Conservation (phyloP, 768 basidiomycete species). For the Leccinum subgranulosum region DNA sequence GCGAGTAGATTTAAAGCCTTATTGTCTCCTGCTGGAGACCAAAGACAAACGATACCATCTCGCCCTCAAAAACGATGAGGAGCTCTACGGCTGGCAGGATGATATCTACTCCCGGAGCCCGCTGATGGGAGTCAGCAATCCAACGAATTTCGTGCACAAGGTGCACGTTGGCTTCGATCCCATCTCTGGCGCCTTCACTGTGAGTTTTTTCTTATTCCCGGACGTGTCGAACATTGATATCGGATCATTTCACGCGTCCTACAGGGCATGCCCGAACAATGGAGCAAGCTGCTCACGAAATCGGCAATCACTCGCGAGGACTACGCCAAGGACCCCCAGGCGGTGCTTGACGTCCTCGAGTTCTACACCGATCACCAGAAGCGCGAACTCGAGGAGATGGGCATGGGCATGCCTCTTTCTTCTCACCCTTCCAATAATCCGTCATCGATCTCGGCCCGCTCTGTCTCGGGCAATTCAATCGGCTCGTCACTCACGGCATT, state of each 20-base stretch:
- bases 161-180: constrained; percentile 98
- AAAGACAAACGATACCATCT: constrained; percentile 80
- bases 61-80: constrained; percentile 89
- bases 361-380: constrained; percentile 99
- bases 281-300: constrained; percentile 95
- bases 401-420: constrained; percentile 28
- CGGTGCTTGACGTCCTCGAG: constrained; percentile 94
- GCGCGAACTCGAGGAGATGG: constrained; percentile 77
- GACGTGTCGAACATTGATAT: background rate
- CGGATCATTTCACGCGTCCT: background rate
- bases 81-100: constrained; percentile 98
- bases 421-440: constrained; percentile 18
- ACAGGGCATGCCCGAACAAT: constrained; percentile 95
- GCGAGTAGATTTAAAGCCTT: constrained; percentile 91
- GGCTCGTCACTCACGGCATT: constrained; percentile 36
- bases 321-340: constrained; percentile 95
- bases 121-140: constrained; percentile 88
- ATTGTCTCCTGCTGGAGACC: constrained; percentile 85
- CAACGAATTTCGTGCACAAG: constrained; percentile 98
- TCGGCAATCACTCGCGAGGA: constrained; percentile 98
- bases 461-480: constrained; percentile 16
- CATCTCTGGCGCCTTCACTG: constrained; percentile 89
- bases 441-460: constrained; percentile 33
- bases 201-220: constrained; percentile 36
- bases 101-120: constrained; percentile 93